phyloP scores from a whole-genome alignment of 331 rosid species.

The Erythrophleum ivorense region DNA sequence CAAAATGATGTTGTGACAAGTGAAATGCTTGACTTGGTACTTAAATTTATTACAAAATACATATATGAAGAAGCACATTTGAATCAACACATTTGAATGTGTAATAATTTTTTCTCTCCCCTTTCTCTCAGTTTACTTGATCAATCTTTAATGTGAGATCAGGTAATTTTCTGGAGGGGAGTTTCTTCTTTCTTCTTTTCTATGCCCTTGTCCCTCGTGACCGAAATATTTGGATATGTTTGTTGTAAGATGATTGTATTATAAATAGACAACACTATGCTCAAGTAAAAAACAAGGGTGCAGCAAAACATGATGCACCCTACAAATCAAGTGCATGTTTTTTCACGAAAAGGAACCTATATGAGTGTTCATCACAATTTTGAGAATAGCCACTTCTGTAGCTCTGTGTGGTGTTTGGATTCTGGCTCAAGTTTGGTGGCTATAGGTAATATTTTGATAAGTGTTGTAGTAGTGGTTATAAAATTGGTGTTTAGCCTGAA shows the following conservation, averaged over 20 bases:
- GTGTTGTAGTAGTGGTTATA: background rate
- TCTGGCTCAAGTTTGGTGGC: background rate
- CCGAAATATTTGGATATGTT: slow-evolving; percentile 30
- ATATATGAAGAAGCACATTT: slow-evolving; percentile 53
- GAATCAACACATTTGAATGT: slow-evolving; percentile 51
- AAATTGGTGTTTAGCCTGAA: background rate
- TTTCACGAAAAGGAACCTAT: background rate
- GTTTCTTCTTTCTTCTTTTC: background rate
- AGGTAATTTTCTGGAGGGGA: slow-evolving; percentile 34
- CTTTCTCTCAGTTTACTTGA: slow-evolving; percentile 37
- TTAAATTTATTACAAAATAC: slow-evolving; percentile 64
- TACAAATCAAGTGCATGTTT: background rate
- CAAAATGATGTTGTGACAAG: slow-evolving; percentile 60
- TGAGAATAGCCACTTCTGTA: slow-evolving; percentile 5
- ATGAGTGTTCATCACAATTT: background rate
- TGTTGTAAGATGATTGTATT: slow-evolving; percentile 33
- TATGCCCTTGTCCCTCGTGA: background rate
- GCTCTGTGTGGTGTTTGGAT: background rate
- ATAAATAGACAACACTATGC: slow-evolving; percentile 24
- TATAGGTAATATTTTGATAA: background rate
- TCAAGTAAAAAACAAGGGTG: slow-evolving; percentile 23
- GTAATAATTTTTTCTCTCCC: slow-evolving; percentile 46
- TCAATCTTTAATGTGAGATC: slow-evolving; percentile 37
- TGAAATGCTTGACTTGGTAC: slow-evolving; percentile 66
- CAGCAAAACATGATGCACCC: slow-evolving; percentile 20